A percentile compares a stretch with the other conserved stretches of the same genome.
phyloP scores from a whole-genome alignment of 2,329 filamentous ascomycete species.

The Aspergillus transmontanensis region DNA sequence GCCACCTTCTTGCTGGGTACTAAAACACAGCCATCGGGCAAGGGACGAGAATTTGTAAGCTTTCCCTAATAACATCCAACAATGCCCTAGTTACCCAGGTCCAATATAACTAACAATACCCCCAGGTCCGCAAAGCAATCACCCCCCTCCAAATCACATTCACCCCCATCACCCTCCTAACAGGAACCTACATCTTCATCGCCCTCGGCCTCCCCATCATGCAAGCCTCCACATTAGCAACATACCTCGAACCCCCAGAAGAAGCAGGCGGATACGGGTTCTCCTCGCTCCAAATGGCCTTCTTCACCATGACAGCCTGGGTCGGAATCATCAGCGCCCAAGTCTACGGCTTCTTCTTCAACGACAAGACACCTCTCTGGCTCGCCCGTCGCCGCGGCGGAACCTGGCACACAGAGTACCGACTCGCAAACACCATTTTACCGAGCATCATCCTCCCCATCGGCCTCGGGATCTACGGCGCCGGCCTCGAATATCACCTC shows the following conservation, averaged over 20 bases:
- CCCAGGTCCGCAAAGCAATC: constrained; percentile 19
- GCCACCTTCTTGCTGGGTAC: constrained; percentile 29
- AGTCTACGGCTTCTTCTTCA: constrained; percentile 41
- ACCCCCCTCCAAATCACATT: constrained; percentile 31
- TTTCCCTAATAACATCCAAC: background rate
- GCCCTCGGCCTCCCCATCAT: constrained; percentile 41
- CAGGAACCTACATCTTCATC: constrained; percentile 41
- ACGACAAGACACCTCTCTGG: constrained; percentile 43
- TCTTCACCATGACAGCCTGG: constrained; percentile 46
- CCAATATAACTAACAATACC: constrained; percentile 23
- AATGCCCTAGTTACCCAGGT: background rate
- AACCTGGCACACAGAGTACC: constrained; percentile 39
- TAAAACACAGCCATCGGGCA: background rate
- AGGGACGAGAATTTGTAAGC: constrained; percentile 3
- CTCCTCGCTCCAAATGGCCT: constrained; percentile 42
- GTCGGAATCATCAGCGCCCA: constrained; percentile 41
- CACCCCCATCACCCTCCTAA: constrained; percentile 42
- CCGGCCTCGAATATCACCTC: constrained; percentile 43
- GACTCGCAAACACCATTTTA: constrained; percentile 30
- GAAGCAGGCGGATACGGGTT: constrained; percentile 47
- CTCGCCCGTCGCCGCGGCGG: constrained; percentile 32
- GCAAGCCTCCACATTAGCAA: constrained; percentile 39
- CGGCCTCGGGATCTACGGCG: constrained; percentile 40
- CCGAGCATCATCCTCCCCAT: constrained; percentile 32
- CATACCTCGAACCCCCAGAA: constrained; percentile 39